phyloP scores from a whole-genome alignment of 1,139 yeast species.

The Wickerhamiella pararugosa region DNA sequence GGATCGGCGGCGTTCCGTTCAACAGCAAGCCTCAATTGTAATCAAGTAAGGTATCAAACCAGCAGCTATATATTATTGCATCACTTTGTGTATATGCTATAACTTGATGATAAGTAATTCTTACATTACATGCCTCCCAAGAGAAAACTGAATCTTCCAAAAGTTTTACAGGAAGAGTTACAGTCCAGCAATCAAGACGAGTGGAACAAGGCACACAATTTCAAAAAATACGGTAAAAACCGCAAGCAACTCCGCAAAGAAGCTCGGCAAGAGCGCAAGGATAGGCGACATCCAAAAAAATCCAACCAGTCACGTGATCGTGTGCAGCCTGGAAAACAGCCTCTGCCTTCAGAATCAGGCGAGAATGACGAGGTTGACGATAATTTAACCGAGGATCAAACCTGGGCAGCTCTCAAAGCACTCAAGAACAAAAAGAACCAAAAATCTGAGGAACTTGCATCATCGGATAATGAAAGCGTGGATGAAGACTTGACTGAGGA shows the following conservation, averaged over 20 bases:
- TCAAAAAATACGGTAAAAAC: neutral
- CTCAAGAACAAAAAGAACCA: slow-evolving; percentile 5
- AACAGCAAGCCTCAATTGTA: slow-evolving; percentile 45
- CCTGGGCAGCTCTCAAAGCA: slow-evolving; percentile 5
- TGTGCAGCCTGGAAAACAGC: slow-evolving; percentile 3
- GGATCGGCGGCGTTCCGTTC: slow-evolving; percentile 34
- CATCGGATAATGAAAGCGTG: slow-evolving; percentile 13
- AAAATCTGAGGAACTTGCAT: neutral
- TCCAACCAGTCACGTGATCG: neutral
- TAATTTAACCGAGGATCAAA: slow-evolving; percentile 5
- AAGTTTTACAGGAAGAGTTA: slow-evolving; percentile 2
- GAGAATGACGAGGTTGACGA: slow-evolving; percentile 5
- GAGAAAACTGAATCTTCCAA: slow-evolving; percentile 3
- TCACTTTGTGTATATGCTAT: too few species aligned
- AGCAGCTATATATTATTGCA: too few species aligned
- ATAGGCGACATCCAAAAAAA: slow-evolving; percentile 1
- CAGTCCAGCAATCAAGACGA: slow-evolving; percentile 4
- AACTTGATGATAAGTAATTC: too few species aligned
- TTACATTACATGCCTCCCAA: too few species aligned
- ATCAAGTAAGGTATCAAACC: slow-evolving; percentile 20
- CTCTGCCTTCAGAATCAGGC: neutral
- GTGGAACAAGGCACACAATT: slow-evolving; percentile 5
- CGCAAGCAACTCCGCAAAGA: slow-evolving; percentile 7
- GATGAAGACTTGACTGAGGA: slow-evolving; percentile 14
- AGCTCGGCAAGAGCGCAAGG: neutral